Evolutionary conservation across 208 protist genomes (phyloP).

Genomic region (Leptomonas seymouri): DNA sequence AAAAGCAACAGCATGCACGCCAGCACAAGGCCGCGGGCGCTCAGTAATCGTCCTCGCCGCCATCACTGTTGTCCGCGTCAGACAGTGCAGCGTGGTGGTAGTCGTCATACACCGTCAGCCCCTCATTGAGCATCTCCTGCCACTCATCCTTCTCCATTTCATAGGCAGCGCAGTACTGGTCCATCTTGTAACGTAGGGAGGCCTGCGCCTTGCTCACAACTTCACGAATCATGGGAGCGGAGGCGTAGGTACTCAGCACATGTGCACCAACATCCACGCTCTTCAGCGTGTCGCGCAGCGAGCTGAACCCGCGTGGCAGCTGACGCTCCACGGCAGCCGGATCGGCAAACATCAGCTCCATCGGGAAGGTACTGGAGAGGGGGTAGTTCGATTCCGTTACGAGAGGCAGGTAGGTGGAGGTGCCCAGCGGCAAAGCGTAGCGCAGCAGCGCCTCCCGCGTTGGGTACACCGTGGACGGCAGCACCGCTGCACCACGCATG

Average conservation of each 20-base stretch:
- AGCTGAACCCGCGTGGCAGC: constrained; percentile 8
- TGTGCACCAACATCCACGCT: constrained; percentile 68
- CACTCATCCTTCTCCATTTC: constrained; percentile 79
- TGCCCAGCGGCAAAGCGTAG: constrained; percentile 74
- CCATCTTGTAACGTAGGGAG: constrained; percentile 42
- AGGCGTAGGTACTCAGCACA: constrained; percentile 68
- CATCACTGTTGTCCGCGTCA: constrained; percentile 31
- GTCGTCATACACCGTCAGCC: constrained; percentile 63
- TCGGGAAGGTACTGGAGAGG: constrained; percentile 69
- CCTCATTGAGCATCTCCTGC: constrained; percentile 71
- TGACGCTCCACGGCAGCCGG: constrained; percentile 4
- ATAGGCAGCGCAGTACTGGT: constrained; percentile 57
- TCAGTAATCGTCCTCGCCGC: constrained; percentile 25
- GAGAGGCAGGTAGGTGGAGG: constrained; percentile 62
- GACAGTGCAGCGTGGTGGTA: constrained; percentile 65
- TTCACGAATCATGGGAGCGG: constrained; percentile 56
- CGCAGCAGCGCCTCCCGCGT: constrained; percentile 74
- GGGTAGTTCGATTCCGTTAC: constrained; percentile 65
- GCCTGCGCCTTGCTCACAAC: constrained; percentile 38
- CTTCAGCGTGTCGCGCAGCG: constrained; percentile 12
- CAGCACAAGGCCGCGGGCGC: no score
- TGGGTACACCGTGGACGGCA: constrained; percentile 56
- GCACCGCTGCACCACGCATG: constrained; percentile 61
- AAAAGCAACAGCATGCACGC: no score
- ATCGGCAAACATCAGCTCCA: constrained; percentile 51